Evolutionary conservation across 345 rosid species (phyloP), one percentile per base, ranked within the genome.

Genomic region (Odontarrhena argentea): DNA sequence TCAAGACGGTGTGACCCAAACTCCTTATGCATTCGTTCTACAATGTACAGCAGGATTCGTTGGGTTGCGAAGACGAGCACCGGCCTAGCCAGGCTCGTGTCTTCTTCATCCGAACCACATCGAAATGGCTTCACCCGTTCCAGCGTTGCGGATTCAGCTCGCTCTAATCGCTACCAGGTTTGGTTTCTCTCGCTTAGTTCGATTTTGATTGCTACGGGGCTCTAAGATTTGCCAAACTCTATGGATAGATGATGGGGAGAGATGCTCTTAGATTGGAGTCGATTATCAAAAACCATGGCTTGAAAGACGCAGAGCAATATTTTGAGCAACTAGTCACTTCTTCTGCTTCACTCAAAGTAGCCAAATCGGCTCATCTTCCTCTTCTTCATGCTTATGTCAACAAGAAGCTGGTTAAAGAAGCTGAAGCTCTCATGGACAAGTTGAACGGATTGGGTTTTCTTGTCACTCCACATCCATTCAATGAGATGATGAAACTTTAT

Each of bases 401-500:
- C 76, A 70, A 68, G n/a, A 77, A 74, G 38, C 34, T 78, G 48
- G 40, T 55, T 3, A 24, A 34, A 0, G 84, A 84, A 62, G 87
- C 86, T 0, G 88, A 85, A 79, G 76, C 70, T 69, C 46, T 84
- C 5, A 81, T 87, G 87, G 69, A 37, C 74, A 79, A 74, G 52
- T 22, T 85, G 59, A 75, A 68, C 28, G 73, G 41, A 12, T 71
- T 71, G 43, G 95, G 90, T 32, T 58, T 87, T 76, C 63, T 76
- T 78, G 82, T 84, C 7, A 74, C 47, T 54, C 75, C 86, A n/a
- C 82, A 81, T 45, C 85, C 77, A 1, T 87, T 70, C 44, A 87
- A 81, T 30, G 91, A 87, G 67, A 85, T 85, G 83, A 82, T 84
- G 91, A 85, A 87, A 70, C 82, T 85, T 24, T 87, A 85, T 54